Evolutionary conservation across 495 filamentous ascomycete genomes (phyloP), one percentile per base, ranked within the genome.

Genomic region (Sporormia fimetaria): DNA sequence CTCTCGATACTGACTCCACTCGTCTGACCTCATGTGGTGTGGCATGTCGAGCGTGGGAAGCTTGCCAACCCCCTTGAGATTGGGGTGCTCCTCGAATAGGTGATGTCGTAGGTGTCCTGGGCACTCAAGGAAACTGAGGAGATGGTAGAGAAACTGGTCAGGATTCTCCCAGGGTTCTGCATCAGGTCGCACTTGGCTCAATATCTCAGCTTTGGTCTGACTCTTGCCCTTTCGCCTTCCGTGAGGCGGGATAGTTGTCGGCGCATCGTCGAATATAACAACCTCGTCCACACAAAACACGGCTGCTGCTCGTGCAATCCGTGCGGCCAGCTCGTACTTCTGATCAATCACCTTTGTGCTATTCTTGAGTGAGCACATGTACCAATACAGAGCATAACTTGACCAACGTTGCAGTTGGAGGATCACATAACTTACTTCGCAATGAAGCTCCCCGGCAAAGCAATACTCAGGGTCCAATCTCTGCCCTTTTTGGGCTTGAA

Each of bases 231-330:
- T 33, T 3, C 20, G 33, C 34, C 49, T 32, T 21, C 42, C 14
- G 9, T 37, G 4, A 15, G 14, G 18, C 9, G 38, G 25, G 21
- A 39, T 54, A 1, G 31, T 8, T 3, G 29, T 49, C 17, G 54
- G 56, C 32, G 55, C 68, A 56, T 86, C 81, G 33, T 83, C 71
- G 56, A 78, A 87, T 39, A 87, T 57, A 30, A 87, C 66, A 20
- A 88, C 66, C 58, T 88, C 83, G 51, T 88, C 83, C 37, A 87
- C 71, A 44, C 70, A 78, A 55, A 84, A 87, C 42, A 86, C 78
- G 17, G 80, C 75, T 6, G 76, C 61, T 10, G 78, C 80, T 15
- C 83, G 77, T 2, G 80, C 82, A 16, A 88, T 70, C 39, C 73
- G 73, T 15, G 77, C 75, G 3, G 75, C 76, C 26, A 81, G 63